Conservation (phyloP, 306 rosid genomes). For the Lathyrus aphaca region DNA sequence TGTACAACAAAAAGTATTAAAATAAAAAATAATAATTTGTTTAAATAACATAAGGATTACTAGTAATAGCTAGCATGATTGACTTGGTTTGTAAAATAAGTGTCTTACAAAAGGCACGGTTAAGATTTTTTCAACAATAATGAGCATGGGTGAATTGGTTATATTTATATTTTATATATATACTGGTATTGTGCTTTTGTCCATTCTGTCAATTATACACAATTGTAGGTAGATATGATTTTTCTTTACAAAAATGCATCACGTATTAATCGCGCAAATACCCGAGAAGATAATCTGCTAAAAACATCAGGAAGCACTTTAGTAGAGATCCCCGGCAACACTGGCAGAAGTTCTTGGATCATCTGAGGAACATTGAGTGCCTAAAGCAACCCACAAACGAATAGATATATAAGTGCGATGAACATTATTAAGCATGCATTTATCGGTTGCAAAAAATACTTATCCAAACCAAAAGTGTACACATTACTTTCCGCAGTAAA, state of each 20-base stretch:
- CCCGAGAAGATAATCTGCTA: constrained; percentile 85
- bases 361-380: constrained; percentile 60
- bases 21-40: neutral
- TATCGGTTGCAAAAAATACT: constrained; percentile 14
- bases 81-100: neutral
- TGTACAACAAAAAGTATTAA: neutral
- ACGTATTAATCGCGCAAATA: constrained; percentile 79
- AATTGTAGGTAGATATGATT: constrained; percentile 28
- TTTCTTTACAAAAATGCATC: constrained; percentile 70
- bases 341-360: constrained; percentile 83
- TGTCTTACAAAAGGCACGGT: constrained; percentile 2
- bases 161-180: constrained; percentile 28
- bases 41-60: neutral
- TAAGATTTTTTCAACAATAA: constrained; percentile 4
- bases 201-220: constrained; percentile 42
- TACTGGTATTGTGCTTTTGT: constrained; percentile 31
- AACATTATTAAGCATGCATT: neutral
- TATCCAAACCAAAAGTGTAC: neutral
- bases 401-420: constrained; percentile 27
- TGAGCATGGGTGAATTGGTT: constrained; percentile 20
- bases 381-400: constrained; percentile 46
- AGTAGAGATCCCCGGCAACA: constrained; percentile 79
- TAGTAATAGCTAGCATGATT: constrained; percentile 1
- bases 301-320: constrained; percentile 84
- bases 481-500: constrained; percentile 10